Evolutionary conservation across 495 filamentous ascomycete genomes (phyloP).

Genomic region (Melanomma pulvis-pyrius): DNA sequence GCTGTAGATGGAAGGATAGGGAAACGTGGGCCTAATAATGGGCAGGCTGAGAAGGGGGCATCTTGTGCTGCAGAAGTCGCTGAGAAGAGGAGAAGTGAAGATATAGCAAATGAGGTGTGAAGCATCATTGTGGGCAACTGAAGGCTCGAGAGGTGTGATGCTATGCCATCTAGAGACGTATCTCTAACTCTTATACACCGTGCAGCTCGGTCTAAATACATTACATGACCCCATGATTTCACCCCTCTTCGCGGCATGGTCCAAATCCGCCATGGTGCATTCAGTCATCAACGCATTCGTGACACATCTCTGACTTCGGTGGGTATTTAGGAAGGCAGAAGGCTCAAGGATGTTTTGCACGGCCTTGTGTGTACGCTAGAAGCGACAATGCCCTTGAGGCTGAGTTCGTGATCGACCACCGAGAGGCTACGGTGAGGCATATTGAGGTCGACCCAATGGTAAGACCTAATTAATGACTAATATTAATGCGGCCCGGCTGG

Average conservation of each 20-base stretch:
- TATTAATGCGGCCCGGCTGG: too few relatives aligned
- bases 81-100: neutral
- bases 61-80: neutral
- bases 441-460: too few relatives aligned
- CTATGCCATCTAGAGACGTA: neutral
- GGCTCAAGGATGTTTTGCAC: too few relatives aligned
- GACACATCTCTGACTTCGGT: too few relatives aligned
- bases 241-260: neutral
- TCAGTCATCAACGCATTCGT: neutral
- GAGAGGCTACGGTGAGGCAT: neutral
- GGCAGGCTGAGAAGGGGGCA: conserved; percentile 1
- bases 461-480: too few relatives aligned
- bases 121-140: neutral
- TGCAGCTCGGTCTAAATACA: too few relatives aligned
- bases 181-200: too few relatives aligned
- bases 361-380: too few relatives aligned
- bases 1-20: neutral
- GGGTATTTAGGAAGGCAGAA: too few relatives aligned
- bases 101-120: neutral
- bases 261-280: neutral
- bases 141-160: neutral
- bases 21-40: conserved; percentile 7
- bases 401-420: neutral
- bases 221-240: too few relatives aligned
- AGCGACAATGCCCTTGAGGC: neutral